Evolutionary conservation across 352 stramenopile genomes (phyloP).

Genomic region (Phytophthora cactorum): DNA sequence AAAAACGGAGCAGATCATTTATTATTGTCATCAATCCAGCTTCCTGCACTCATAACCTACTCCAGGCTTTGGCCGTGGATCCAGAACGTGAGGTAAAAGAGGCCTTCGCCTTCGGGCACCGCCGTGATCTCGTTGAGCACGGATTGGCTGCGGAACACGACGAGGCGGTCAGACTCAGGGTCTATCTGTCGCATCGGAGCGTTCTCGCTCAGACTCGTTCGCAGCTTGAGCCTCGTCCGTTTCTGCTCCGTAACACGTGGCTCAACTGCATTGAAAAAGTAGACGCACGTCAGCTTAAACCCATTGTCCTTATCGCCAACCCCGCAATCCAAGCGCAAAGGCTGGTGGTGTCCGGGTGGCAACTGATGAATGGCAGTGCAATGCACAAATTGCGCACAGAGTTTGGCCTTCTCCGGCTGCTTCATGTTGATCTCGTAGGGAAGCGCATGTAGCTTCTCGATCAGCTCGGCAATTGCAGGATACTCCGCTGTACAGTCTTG

Average conservation of each 20-base stretch:
- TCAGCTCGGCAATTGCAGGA: slow-evolving; percentile 72
- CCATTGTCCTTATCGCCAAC: slow-evolving; percentile 75
- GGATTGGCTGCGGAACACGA: slow-evolving; percentile 72
- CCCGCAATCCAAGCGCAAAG: slow-evolving; percentile 72
- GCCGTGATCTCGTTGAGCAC: slow-evolving; percentile 75
- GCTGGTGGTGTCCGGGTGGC: slow-evolving; percentile 48
- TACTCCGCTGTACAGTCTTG: slow-evolving; percentile 64
- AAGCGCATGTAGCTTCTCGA: slow-evolving; percentile 78
- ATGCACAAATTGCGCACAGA: slow-evolving; percentile 78
- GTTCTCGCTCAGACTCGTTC: slow-evolving; percentile 36
- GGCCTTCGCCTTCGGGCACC: slow-evolving; percentile 33
- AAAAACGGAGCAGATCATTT: too few relatives aligned
- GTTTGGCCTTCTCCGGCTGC: slow-evolving; percentile 33
- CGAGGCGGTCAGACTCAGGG: slow-evolving; percentile 53
- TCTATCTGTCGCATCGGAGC: slow-evolving; percentile 41
- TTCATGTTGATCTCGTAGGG: slow-evolving; percentile 88
- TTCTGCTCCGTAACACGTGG: slow-evolving; percentile 10
- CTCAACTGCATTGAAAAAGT: slow-evolving; percentile 57
- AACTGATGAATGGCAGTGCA: slow-evolving; percentile 65
- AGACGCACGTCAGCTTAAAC: slow-evolving; percentile 80
- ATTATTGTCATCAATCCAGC: too few relatives aligned
- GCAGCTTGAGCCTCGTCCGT: slow-evolving; percentile 40
- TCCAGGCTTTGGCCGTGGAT: slow-evolving; percentile 72
- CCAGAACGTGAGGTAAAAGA: slow-evolving; percentile 83
- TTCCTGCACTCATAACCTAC: neutral